phyloP scores from a whole-genome alignment of 2,329 filamentous ascomycete species.

The Ophiocordyceps camponoti-leonardi region DNA sequence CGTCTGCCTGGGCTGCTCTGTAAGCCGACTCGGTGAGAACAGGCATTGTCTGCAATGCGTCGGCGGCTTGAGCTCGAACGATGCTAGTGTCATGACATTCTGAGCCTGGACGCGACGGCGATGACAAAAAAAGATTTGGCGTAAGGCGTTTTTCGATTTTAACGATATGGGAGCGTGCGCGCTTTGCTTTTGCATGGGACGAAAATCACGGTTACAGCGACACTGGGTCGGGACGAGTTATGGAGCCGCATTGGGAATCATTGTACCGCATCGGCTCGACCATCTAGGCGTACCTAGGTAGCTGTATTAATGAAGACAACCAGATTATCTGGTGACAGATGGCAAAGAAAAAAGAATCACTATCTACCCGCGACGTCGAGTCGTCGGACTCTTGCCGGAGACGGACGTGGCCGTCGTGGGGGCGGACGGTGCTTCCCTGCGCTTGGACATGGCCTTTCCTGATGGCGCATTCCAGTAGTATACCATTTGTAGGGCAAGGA shows the following conservation, averaged over 20 bases:
- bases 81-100: constrained; percentile 6
- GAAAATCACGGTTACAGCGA: background rate
- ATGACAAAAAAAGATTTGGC: background rate
- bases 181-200: background rate
- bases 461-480: constrained; percentile 82
- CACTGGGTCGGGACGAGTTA: background rate
- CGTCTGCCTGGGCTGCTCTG: constrained; percentile 41
- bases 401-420: constrained; percentile 16
- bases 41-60: constrained; percentile 36
- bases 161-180: too few relatives aligned
- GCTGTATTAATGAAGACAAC: background rate
- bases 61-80: constrained; percentile 14
- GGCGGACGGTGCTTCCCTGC: constrained; percentile 13
- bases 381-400: constrained; percentile 24
- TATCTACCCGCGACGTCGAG: constrained; percentile 21
- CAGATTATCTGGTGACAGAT: background rate
- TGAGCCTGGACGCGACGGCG: constrained; percentile 1
- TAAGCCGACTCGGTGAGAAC: constrained; percentile 38
- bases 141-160: background rate
- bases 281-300: too few relatives aligned
- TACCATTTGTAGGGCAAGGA: constrained; percentile 79
- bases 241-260: background rate
- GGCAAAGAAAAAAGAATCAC: background rate
- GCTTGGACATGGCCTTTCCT: constrained; percentile 25
- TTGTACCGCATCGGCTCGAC: background rate